phyloP scores from a whole-genome alignment of 441 rosid species.

The Pelargonium hybrid region DNA sequence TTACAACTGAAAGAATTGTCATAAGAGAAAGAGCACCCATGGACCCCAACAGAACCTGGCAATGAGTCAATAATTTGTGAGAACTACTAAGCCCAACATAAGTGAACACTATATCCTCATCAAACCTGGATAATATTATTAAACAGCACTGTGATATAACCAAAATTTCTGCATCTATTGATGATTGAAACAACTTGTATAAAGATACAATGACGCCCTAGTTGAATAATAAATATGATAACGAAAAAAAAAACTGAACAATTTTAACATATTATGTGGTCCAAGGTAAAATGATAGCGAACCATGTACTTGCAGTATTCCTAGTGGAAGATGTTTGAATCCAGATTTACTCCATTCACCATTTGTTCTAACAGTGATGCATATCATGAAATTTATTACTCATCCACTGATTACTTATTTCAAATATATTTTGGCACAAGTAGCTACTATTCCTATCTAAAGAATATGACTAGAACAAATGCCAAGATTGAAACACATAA shows the following conservation, averaged over 20 bases:
- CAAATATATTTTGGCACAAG: not conserved
- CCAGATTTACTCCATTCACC: not conserved
- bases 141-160: not conserved
- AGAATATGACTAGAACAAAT: not conserved
- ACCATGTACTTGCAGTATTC: not conserved
- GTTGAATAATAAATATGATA: not conserved
- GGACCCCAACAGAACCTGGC: conserved; percentile 91
- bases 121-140: not conserved
- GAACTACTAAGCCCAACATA: conserved; percentile 8
- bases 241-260: not conserved
- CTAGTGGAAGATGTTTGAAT: not conserved
- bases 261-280: not conserved
- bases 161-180: not conserved
- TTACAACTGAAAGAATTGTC: conserved; percentile 79
- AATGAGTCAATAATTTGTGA: conserved; percentile 23
- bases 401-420: not conserved
- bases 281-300: not conserved
- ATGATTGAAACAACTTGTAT: not conserved
- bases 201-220: not conserved
- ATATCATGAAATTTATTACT: not conserved
- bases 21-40: conserved; percentile 94
- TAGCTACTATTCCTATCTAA: not conserved
- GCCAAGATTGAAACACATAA: not conserved
- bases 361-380: not conserved
- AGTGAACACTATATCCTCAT: not conserved